Base-by-base conservation (phyloP, 352 stramenopile species). In the Blastocystis sp. region DNA sequence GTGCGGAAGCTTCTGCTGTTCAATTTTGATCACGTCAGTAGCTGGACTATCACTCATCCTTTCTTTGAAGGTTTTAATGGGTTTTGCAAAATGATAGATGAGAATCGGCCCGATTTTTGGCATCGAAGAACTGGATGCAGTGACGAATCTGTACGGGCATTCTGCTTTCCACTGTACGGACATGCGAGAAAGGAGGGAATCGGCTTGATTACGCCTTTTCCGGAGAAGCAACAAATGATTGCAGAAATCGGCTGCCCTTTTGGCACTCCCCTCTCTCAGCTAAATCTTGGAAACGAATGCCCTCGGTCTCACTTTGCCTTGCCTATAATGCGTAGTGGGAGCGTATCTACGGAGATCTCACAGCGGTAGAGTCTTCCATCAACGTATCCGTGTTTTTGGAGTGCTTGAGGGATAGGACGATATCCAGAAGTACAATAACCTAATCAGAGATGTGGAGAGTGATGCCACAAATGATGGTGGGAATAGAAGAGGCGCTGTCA, bases 351-450 rank as follows among this genome's bases (percentile, higher is more conserved):
- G 52, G 48, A 38, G 53, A 81, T 40, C 28, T 81, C 43, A 81
- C 34, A 62, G 9, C 34, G 19, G 14, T 64, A n/a, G 71, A 81
- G 43, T 65, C 34, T 45, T 48, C 53, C 2, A 81, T 64, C 19
- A 62, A 5, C 17, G 71, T 81, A 56, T 43, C 2, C 38, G 14
- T 38, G 17, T 45, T 40, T 40, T 52, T 10, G 19, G n/a, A 23
- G 45, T 7, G 10, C 2, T 65, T 45, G 41, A 56, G 34, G 3
- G 65, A 2, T 70, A 84, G 74, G 74, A 84, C 21, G 48, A 56
- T 61, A 84, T 84, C 48, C 74, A 84, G 48, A 40, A 67, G 19
- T 28, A 52, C 17, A 84, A 67, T 70, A 67, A 84, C 69, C 1
- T 52, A n/a, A 45, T 84, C 1, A 11, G 74, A n/a, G 69, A 66